phyloP scores from a whole-genome alignment of 163 green algal species.

The Volvox carteri region DNA sequence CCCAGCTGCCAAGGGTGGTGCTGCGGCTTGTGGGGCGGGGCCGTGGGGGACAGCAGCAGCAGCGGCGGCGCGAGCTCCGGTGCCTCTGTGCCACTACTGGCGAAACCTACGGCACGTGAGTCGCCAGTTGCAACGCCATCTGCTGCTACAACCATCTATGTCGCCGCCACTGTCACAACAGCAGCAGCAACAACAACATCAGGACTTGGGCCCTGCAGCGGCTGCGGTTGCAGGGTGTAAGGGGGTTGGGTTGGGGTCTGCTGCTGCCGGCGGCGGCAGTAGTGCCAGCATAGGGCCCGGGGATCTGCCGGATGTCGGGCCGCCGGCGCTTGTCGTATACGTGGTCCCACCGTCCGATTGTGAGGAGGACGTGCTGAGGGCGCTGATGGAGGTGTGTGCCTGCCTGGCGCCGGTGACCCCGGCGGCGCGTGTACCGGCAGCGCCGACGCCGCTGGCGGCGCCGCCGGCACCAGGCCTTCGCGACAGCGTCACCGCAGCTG shows the following conservation, averaged over 20 bases:
- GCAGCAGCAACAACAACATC: neutral
- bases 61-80: neutral
- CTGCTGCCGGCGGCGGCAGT: neutral
- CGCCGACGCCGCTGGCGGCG: slow-evolving; percentile 1
- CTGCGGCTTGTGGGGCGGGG: no score
- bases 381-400: slow-evolving; percentile 40
- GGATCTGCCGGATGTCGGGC: neutral
- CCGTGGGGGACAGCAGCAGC: no score
- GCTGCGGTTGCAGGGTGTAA: neutral
- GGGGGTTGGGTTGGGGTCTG: neutral
- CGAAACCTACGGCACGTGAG: slow-evolving; percentile 48
- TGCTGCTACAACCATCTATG: slow-evolving; percentile 15
- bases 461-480: neutral
- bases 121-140: slow-evolving; percentile 45
- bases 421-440: neutral
- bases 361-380: slow-evolving; percentile 12
- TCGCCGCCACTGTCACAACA: neutral
- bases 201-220: neutral
- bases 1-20: neutral
- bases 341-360: slow-evolving; percentile 30
- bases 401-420: slow-evolving; percentile 26
- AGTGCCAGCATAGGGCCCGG: neutral
- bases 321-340: slow-evolving; percentile 44
- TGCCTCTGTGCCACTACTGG: slow-evolving; percentile 21
- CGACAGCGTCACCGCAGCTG: neutral